Evolutionary conservation across 306 rosid genomes (phyloP).

Genomic region (Inga oerstediana): DNA sequence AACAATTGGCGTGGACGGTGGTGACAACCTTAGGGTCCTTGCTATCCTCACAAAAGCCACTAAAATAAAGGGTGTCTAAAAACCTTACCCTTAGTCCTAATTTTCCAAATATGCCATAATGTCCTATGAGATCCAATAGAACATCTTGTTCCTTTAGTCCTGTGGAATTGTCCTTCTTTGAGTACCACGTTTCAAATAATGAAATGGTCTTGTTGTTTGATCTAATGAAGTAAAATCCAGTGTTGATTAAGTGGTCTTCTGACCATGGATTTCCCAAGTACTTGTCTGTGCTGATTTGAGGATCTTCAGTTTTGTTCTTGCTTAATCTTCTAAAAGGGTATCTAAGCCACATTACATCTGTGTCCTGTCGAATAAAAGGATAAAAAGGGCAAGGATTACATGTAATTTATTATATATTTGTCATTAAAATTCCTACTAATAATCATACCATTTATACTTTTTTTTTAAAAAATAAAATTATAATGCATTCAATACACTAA

Average conservation of each 20-base stretch:
- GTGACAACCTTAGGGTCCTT: conserved; percentile 52
- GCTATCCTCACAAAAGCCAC: conserved; percentile 83
- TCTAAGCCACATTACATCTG: conserved; percentile 85
- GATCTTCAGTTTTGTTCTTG: conserved; percentile 54
- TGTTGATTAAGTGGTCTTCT: conserved; percentile 51
- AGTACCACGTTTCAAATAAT: conserved; percentile 70
- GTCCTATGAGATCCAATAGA: conserved; percentile 36
- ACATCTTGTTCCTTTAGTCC: conserved; percentile 84
- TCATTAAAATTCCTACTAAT: background rate
- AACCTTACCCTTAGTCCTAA: conserved; percentile 69
- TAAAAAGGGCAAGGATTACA: background rate
- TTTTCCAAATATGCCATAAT: conserved; percentile 42
- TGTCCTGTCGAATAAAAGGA: conserved; percentile 46
- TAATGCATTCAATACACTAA: no score
- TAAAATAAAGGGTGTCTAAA: conserved; percentile 69
- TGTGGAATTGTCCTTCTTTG: conserved; percentile 54
- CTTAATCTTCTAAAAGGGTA: conserved; percentile 62
- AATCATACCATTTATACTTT: background rate
- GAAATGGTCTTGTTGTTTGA: conserved; percentile 73
- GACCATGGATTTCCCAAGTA: conserved; percentile 62
- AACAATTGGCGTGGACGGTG: conserved; percentile 84
- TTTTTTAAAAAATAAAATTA: no score
- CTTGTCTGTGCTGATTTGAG: conserved; percentile 66
- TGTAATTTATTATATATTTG: background rate
- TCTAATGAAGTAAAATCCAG: conserved; percentile 69